Evolutionary conservation across 768 basidiomycete genomes (phyloP).

Genomic region (Pulveroboletus sp.): DNA sequence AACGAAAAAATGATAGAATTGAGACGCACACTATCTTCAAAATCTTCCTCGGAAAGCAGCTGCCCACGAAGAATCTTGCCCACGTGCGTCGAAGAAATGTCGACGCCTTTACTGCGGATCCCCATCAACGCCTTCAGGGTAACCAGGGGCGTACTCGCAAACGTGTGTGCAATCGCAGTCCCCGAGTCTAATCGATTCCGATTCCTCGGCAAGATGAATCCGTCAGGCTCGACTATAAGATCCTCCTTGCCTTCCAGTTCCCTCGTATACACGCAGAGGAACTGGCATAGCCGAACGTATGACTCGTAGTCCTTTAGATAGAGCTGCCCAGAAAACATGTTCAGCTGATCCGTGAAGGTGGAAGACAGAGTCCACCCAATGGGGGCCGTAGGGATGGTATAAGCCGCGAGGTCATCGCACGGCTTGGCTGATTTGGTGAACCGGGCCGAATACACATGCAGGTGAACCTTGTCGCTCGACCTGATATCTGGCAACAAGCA

Average conservation of each 20-base stretch:
- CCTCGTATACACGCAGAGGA: constrained; percentile 20
- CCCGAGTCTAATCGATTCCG: constrained; percentile 8
- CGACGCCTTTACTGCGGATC: constrained; percentile 37
- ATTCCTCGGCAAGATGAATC: constrained; percentile 15
- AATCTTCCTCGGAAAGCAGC: constrained; percentile 6
- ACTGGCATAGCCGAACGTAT: constrained; percentile 22
- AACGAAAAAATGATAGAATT: no score
- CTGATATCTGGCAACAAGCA: constrained; percentile 36
- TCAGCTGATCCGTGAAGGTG: constrained; percentile 16
- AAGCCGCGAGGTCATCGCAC: constrained; percentile 30
- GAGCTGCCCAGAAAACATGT: constrained; percentile 31
- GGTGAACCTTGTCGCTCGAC: constrained; percentile 27
- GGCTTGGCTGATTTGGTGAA: constrained; percentile 31
- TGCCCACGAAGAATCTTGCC: constrained; percentile 35
- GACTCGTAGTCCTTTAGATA: constrained; percentile 21
- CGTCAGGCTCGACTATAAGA: constrained; percentile 7
- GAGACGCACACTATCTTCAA: not conserved
- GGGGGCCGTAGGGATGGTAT: constrained; percentile 3
- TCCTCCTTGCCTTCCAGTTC: constrained; percentile 2
- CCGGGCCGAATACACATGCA: constrained; percentile 41
- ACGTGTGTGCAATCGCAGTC: constrained; percentile 17
- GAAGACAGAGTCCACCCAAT: not conserved
- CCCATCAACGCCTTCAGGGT: constrained; percentile 18
- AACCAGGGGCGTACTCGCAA: constrained; percentile 34
- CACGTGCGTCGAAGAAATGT: constrained; percentile 36